Evolutionary conservation across 2,329 filamentous ascomycete species (phyloP).

Genomic region (Phialophora tarda): DNA sequence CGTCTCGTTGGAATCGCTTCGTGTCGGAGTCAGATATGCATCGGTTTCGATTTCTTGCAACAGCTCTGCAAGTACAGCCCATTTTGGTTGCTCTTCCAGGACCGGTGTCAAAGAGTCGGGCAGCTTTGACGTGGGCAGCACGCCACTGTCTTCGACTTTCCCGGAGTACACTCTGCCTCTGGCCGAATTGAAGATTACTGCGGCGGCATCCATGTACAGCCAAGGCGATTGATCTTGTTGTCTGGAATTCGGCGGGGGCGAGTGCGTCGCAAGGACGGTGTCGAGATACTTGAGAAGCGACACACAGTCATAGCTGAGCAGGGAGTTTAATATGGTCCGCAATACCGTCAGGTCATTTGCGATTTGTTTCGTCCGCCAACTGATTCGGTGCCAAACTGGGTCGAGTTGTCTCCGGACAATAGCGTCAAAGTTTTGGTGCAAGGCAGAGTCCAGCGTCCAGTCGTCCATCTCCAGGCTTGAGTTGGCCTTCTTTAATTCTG

Average conservation of each 20-base stretch:
- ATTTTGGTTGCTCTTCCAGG: conserved; percentile 94
- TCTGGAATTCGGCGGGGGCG: conserved; percentile 84
- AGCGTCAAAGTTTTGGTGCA: conserved; percentile 90
- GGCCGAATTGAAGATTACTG: conserved; percentile 90
- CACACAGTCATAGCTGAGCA: conserved; percentile 87
- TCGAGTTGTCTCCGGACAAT: conserved; percentile 88
- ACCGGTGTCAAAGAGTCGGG: conserved; percentile 74
- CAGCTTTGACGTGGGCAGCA: conserved; percentile 55
- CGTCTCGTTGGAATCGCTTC: conserved; percentile 88
- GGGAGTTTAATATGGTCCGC: conserved; percentile 76
- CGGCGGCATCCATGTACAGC: conserved; percentile 93
- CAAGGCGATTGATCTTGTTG: conserved; percentile 90
- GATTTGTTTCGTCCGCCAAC: conserved; percentile 93
- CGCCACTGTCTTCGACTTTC: conserved; percentile 66
- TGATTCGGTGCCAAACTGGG: conserved; percentile 96
- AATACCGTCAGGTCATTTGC: conserved; percentile 86
- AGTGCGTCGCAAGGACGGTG: conserved; percentile 88
- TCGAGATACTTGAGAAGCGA: conserved; percentile 92
- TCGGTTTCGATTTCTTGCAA: conserved; percentile 92
- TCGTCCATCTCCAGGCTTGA: conserved; percentile 92
- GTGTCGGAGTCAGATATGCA: conserved; percentile 77
- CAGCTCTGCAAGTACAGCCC: conserved; percentile 85
- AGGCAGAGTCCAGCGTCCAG: conserved; percentile 91
- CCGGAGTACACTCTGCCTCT: conserved; percentile 85
- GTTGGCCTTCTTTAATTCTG: conserved; percentile 90